Base-by-base conservation (phyloP, 176 grass and related monocot genomes). In the Cocos nucifera region DNA sequence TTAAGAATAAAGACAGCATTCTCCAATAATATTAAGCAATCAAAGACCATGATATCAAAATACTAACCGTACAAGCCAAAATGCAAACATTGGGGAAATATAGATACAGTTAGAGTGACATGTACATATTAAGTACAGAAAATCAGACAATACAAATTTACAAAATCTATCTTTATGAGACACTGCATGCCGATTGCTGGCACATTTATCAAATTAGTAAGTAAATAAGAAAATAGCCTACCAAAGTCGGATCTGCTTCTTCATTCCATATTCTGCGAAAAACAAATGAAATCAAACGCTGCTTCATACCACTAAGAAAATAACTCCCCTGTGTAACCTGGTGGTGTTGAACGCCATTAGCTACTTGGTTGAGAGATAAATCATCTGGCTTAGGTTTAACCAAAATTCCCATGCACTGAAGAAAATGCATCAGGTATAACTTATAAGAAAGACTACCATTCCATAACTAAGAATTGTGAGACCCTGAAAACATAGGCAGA, bases 281-380 rank as follows among this genome's bases (percentile, higher is more conserved):
- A 86, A 96, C 87, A 73, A 80, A 90, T 19, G 91, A 96, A 51
- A 96, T 73, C 63, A 96, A 50, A 12, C 91, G 78, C 58, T 90
- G 91, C 83, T 95, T 95, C 73, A 96, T 84, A 68, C 83, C 86
- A 82, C 77, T 75, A 86, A 90, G 80, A 73, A 87, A 90, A 55
- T 77, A 80, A 77, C 54, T 73, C 19, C 74, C 83, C 6, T 20
- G 68, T 66, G 50, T 64, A 85, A 69, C 66, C 86, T 90, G 81
- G 72, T 69, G 52, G 30, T 20, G 77, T 68, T 51, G 76, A 68
- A n/a, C 60, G 51, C 49, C 73, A 77, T 64, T 78, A 78, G 61
- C 4, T 61, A 50, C 17, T 51, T 70, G 15, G 22, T 49, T 29
- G 50, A 54, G 14, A 24, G 23, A 60, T 22, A 22, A 50, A 54